Percentiles rank a stretch among this genome's conserved stretches.
Evolutionary conservation across 164 flowering plant species (phyloP).

Genomic region (Annona cherimola): DNA sequence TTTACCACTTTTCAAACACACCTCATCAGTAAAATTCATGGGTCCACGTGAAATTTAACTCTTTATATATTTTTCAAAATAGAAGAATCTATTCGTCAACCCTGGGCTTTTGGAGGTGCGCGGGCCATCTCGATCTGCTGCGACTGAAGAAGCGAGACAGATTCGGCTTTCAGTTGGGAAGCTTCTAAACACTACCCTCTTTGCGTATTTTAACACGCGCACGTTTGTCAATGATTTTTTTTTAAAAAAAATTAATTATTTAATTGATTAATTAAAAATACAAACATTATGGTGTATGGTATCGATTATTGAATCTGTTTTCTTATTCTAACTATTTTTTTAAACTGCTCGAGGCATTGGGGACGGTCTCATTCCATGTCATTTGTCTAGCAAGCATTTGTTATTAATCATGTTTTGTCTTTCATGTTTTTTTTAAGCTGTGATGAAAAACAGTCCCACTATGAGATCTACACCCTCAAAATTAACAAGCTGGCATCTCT

Average conservation of each 20-base stretch:
- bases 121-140: background rate
- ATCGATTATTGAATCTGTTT: background rate
- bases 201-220: background rate
- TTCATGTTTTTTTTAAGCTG: background rate
- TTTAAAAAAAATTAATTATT: too few relatives aligned
- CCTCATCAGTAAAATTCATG: too few relatives aligned
- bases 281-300: background rate
- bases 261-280: too few relatives aligned
- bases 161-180: background rate
- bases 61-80: too few relatives aligned
- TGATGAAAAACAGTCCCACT: background rate
- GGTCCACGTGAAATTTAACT: too few relatives aligned
- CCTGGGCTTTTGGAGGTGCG: background rate
- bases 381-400: too few relatives aligned
- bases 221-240: background rate
- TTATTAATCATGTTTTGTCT: too few relatives aligned
- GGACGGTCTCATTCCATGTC: too few relatives aligned
- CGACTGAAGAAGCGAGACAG: background rate
- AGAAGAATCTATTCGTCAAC: background rate
- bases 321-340: background rate
- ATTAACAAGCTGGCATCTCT: background rate
- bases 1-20: too few relatives aligned
- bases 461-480: background rate
- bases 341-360: background rate
- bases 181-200: background rate